Percentiles rank a stretch among this genome's conserved stretches.
Conservation (phyloP, 2,329 filamentous ascomycete genomes). For the Elsinoe necatrix region DNA sequence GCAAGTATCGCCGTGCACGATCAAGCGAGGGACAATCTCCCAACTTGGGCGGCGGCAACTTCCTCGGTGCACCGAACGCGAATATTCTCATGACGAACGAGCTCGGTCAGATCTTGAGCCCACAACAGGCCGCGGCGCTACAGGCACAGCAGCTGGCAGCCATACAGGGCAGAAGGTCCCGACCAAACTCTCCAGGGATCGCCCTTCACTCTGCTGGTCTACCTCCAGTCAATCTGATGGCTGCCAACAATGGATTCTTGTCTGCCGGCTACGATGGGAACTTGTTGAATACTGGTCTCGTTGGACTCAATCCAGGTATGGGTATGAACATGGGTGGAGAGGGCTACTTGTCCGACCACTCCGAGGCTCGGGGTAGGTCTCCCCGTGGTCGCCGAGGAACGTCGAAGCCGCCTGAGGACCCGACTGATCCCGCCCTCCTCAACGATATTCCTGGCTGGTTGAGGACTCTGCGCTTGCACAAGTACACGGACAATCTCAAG, state of each 20-base stretch:
- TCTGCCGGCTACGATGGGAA: slow-evolving; percentile 72
- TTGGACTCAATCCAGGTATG: slow-evolving; percentile 63
- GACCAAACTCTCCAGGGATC: slow-evolving; percentile 81
- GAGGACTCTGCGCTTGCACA: slow-evolving; percentile 86
- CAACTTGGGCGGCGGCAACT: slow-evolving; percentile 43
- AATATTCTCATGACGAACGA: slow-evolving; percentile 88
- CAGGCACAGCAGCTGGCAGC: slow-evolving; percentile 73
- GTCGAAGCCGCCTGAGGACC: slow-evolving; percentile 96
- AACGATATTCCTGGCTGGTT: slow-evolving; percentile 97
- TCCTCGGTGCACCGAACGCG: slow-evolving; percentile 58
- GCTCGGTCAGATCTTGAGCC: slow-evolving; percentile 74
- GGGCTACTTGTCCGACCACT: slow-evolving; percentile 89
- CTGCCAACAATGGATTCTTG: slow-evolving; percentile 90
- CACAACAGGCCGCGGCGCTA: slow-evolving; percentile 43
- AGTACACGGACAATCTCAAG: slow-evolving; percentile 97
- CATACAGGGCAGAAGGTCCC: slow-evolving; percentile 71
- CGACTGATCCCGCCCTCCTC: slow-evolving; percentile 79
- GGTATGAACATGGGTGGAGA: slow-evolving; percentile 53
- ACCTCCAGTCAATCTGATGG: slow-evolving; percentile 63
- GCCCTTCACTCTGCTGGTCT: slow-evolving; percentile 55
- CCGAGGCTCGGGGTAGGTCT: slow-evolving; percentile 80
- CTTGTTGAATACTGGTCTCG: slow-evolving; percentile 62
- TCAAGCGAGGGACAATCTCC: slow-evolving; percentile 71
- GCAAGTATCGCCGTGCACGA: slow-evolving; percentile 85
- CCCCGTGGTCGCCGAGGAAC: slow-evolving; percentile 86